Base-by-base conservation (phyloP, 805 yeast genomes). In the Sugiyamaella qingdaonensis region DNA sequence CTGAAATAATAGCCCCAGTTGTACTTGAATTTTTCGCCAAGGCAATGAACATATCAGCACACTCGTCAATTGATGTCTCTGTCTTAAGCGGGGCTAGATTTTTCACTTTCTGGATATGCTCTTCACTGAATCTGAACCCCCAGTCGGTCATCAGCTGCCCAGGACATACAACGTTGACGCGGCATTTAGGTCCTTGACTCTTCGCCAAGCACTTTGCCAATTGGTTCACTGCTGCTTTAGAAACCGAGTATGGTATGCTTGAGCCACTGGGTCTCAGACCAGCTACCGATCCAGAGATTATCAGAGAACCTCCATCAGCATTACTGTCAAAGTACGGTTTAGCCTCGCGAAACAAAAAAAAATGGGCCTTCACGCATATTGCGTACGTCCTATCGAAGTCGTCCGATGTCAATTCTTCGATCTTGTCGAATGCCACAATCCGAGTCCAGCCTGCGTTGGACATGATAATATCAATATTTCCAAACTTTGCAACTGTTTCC, bases 211-310 rank as follows among this genome's bases (percentile, higher is more conserved):
- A 58, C 41, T 57, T 51, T 41, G 61, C 59, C 54, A 66, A 45
- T 16, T 65, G 68, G 49, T 71, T 67, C 52, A 62, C 51, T 5
- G 62, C 70, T 1, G 70, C 67, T 55, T 66, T 66, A 47, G 64
- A 51, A 10, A 68, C 73, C 7, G 72, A 64, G 57, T 72, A 72
- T 10, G 76, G 73, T 46, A 72, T 60, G 48, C 72, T 64, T 7
- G 64, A 58, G 2, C 69, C 68, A 10, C 56, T 36, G 9, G 69
- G 71, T 18, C 62, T 54, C 39, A 64, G 64, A 9, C 73, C 70
- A 14, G 68, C 73, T 43, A 70, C 67, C 2, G 77, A 24, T 24
- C 68, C 64, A 2, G 72, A 69, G 51, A 67, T 68, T 46, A 74
- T 69, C 53, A 74, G 72, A 46, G 72, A 62, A 48, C 58, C 73